Evolutionary conservation across 2,329 filamentous ascomycete species (phyloP), one percentile per base, ranked within the genome.

Genomic region (Cercospora zeina): DNA sequence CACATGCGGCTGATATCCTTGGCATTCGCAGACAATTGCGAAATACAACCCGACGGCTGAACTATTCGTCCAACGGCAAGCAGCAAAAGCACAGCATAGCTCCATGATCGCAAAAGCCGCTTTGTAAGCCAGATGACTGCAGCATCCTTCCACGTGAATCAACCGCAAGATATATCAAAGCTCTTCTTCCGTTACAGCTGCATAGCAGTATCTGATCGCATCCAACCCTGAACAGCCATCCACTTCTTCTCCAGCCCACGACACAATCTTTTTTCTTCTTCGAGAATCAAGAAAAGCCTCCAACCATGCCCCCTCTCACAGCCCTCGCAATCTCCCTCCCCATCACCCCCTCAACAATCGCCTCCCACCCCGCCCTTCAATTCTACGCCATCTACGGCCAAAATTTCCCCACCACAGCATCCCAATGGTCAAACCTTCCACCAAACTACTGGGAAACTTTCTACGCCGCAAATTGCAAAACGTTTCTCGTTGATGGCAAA

Each of bases 351-450:
- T 21, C 36, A 21, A 36, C 36, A 6, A 9, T 54, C 1, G n/a
- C 14, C 14, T 34, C 27, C 27, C 61, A 65, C 49, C 57, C 54
- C 14, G 61, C 58, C 4, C 59, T 64, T 7, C 27, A 54, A 36
- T 64, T 64, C 59, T 62, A 60, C 56, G 19, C 33, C 45, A 31
- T 37, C 45, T 66, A 64, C 59, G 59, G 50, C 53, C 54, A 58
- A 31, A 60, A 49, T 9, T 66, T 66, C 37, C 64, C 64, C 42
- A 62, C 61, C 45, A 66, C 55, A 1, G 14, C 11, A 7, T 50
- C 56, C 31, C 47, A 63, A 51, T 62, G 62, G 64, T 14, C 2
- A 11, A 50, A 53, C 1, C 31, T 34, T 10, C 8, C 24, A 3
- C 24, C 24, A 27, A 27, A 27, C 24, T 27, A 50, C 1, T 64